These are phyloP conservation scores for Mortierella sp. DNA, from an alignment of 371 early-diverging fungal genomes.

Conservation along the genomic window DNA sequence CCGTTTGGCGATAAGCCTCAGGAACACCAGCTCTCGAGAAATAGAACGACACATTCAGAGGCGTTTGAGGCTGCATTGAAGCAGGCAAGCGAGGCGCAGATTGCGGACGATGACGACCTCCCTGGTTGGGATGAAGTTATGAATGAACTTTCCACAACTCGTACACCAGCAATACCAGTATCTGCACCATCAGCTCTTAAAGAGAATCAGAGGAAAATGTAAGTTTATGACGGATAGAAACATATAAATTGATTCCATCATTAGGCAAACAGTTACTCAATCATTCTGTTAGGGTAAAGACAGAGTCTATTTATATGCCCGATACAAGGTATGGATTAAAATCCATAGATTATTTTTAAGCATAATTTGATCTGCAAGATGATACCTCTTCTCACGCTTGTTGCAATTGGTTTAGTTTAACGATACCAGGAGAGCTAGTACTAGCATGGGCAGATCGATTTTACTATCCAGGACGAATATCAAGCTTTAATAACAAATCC, in stretches of 20 bases:
- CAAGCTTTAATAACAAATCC: constrained; percentile 30
- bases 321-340: constrained; percentile 22
- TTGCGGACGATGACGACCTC: constrained; percentile 43
- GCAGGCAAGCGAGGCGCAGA: constrained; percentile 31
- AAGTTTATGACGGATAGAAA: background rate
- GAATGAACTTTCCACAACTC: constrained; percentile 8
- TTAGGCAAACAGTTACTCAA: too few species aligned
- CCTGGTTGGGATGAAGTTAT: constrained; percentile 40
- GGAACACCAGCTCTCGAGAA: constrained; percentile 1
- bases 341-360: background rate
- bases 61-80: constrained; percentile 20
- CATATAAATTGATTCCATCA: background rate
- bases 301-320: constrained; percentile 13
- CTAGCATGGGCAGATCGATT: constrained; percentile 26
- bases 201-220: constrained; percentile 7
- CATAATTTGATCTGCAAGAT: background rate
- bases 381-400: background rate
- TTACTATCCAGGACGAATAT: constrained; percentile 40
- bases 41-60: background rate
- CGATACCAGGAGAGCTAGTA: constrained; percentile 44
- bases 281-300: background rate
- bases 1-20: constrained; percentile 27
- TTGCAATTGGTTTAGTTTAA: constrained; percentile 10
- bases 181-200: background rate
- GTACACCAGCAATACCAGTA: background rate